These are phyloP conservation scores for Lentinula sp. DNA, from an alignment of 768 basidiomycete species.

Conservation along the genomic window DNA sequence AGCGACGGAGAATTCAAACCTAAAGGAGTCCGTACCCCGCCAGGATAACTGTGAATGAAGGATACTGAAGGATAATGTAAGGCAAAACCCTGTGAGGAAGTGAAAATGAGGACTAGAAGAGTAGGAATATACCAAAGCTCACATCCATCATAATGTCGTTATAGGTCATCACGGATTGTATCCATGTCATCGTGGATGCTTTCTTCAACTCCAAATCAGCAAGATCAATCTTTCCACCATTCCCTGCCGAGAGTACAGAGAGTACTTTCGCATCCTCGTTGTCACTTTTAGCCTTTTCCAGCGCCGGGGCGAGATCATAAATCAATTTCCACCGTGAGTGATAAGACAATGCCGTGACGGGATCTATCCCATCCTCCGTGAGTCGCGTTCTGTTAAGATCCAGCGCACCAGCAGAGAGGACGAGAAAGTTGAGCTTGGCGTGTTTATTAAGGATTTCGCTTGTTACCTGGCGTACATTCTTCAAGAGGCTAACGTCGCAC, in stretches of 20 bases:
- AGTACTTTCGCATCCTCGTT: slow-evolving; percentile 29
- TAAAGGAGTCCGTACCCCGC: neutral
- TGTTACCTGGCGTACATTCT: slow-evolving; percentile 20
- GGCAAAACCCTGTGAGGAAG: neutral
- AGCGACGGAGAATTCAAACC: neutral
- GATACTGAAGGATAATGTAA: neutral
- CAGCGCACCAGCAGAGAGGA: slow-evolving; percentile 18
- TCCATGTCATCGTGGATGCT: slow-evolving; percentile 16
- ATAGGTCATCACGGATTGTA: slow-evolving; percentile 17
- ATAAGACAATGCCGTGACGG: slow-evolving; percentile 24
- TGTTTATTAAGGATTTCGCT: slow-evolving; percentile 16
- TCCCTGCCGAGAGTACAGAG: slow-evolving; percentile 18
- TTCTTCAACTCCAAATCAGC: slow-evolving; percentile 26
- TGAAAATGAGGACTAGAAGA: neutral
- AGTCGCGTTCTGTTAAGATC: slow-evolving; percentile 22
- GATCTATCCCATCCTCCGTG: slow-evolving; percentile 24
- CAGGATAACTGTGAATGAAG: neutral
- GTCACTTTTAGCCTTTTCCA: slow-evolving; percentile 22
- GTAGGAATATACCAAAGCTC: neutral
- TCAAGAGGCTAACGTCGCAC: slow-evolving; percentile 25
- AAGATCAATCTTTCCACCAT: slow-evolving; percentile 17
- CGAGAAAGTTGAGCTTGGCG: slow-evolving; percentile 18
- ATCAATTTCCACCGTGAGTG: slow-evolving; percentile 30
- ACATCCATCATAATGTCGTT: slow-evolving; percentile 32
- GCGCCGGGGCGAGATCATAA: slow-evolving; percentile 23